Base-by-base conservation (phyloP, 1,139 yeast species). In the Insectozyma bohioensis region DNA sequence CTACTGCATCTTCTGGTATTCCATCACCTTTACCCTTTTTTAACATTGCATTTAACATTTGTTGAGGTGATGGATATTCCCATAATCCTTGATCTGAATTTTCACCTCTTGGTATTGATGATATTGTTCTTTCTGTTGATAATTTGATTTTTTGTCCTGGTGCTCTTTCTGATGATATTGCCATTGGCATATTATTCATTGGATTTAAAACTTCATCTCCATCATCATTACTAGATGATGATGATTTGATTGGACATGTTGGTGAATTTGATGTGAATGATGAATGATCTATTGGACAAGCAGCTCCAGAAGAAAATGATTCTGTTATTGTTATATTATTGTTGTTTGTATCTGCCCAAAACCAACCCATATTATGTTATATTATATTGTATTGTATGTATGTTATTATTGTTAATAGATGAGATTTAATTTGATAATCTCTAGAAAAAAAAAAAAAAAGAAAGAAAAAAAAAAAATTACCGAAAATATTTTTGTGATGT, bases 21-120 rank as follows among this genome's bases (percentile, higher is more conserved):
- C 79, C 86, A 29, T 84, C 83, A 19, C 81, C 86, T 51, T 88
- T 88, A 10, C 97, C 96, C 61, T 92, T 92, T 45, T 92, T 77
- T 27, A 88, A 65, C 97, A 92, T 92, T 16, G 99, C 99, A 54
- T 90, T 90, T 45, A 88, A 79, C 98, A 92, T 94, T 56, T 92
- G 98, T 58, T 92, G 98, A 1, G 99, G 98, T 2, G 96, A 87
- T 2, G 99, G 99, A 56, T 94, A 92, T 58, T 92, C 98, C 99
- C 99, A 92, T 29, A 81, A 78, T 0, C 95, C 90, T 41, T 75
- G 76, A 16, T 65, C 72, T 3, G 64, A 67, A n/a, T 60, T 54
- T 23, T 72, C 76, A 16, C 97, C 97, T 44, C 87, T 74, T 12
- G 99, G 98, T 38, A 92, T 92, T 4, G 88, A 65, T 8, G 96